Percentiles rank a stretch among this genome's conserved stretches.
Evolutionary conservation across 129 eudicot genomes (phyloP).

Genomic region (Ambrosia trifida): DNA sequence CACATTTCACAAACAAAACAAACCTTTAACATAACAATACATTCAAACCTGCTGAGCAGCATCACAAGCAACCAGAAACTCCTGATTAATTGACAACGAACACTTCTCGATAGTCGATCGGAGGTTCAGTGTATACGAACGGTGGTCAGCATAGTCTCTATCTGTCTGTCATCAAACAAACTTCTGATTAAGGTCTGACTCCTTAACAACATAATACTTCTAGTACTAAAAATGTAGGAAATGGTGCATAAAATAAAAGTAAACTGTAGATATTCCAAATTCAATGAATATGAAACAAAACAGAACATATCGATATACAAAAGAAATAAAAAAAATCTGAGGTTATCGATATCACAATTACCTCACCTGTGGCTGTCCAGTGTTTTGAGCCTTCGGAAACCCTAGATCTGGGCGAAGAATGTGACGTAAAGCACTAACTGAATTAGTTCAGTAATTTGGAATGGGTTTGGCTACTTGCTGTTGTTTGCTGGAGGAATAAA

Average conservation of each 20-base stretch:
- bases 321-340: background rate
- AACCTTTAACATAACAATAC: background rate
- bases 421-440: constrained; percentile 18
- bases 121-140: constrained; percentile 34
- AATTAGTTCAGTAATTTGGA: constrained; percentile 23
- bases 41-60: constrained; percentile 63
- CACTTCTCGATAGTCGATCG: constrained; percentile 95
- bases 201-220: background rate
- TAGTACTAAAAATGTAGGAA: constrained; percentile 1
- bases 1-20: no score
- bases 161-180: background rate
- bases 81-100: constrained; percentile 70
- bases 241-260: constrained; percentile 2
- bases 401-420: constrained; percentile 26
- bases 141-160: background rate
- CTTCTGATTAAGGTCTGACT: background rate
- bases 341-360: no score
- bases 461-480: constrained; percentile 1
- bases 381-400: constrained; percentile 54
- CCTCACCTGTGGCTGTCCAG: constrained; percentile 34
- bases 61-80: constrained; percentile 69
- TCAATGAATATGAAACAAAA: background rate
- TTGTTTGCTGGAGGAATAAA: constrained; percentile 20
- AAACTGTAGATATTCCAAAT: background rate
- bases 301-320: background rate